phyloP scores from a whole-genome alignment of 2,329 filamentous ascomycete species.

The Colletotrichum euphorbiae region DNA sequence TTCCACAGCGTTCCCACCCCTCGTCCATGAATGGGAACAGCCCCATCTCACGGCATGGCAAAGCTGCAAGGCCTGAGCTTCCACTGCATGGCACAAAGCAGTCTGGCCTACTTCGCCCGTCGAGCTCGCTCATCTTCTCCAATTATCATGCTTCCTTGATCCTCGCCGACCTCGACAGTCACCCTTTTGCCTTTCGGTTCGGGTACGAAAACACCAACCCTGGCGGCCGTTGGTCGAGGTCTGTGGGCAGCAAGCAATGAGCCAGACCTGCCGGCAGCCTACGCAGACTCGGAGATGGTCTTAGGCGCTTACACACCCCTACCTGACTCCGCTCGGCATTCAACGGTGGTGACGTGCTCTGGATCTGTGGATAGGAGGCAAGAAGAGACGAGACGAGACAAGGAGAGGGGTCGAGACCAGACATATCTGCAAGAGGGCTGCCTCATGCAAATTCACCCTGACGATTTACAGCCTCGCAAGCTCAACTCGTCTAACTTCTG shows the following conservation, averaged over 20 bases:
- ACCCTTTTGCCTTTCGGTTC: background rate
- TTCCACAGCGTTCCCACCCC: background rate
- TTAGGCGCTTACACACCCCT: background rate
- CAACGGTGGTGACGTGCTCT: background rate
- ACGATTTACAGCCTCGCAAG: background rate
- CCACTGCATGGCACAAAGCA: constrained; percentile 5
- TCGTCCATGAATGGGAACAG: constrained; percentile 11
- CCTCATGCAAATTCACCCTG: background rate
- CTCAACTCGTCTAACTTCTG: background rate
- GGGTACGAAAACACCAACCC: constrained; percentile 1
- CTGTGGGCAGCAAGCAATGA: background rate
- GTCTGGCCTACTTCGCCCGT: background rate
- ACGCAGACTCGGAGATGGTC: background rate
- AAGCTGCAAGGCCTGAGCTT: constrained; percentile 4
- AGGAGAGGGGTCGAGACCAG: background rate
- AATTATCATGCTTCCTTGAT: background rate
- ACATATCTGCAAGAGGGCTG: background rate
- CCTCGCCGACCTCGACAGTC: background rate
- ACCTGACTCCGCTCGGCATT: too few species aligned
- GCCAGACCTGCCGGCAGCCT: background rate
- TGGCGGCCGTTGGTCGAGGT: constrained; percentile 1
- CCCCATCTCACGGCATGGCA: constrained; percentile 7
- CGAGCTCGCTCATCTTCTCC: background rate
- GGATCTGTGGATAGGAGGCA: background rate
- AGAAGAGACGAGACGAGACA: background rate